phyloP scores from a whole-genome alignment of 345 rosid genomes.

The Rhodamnia argentea region DNA sequence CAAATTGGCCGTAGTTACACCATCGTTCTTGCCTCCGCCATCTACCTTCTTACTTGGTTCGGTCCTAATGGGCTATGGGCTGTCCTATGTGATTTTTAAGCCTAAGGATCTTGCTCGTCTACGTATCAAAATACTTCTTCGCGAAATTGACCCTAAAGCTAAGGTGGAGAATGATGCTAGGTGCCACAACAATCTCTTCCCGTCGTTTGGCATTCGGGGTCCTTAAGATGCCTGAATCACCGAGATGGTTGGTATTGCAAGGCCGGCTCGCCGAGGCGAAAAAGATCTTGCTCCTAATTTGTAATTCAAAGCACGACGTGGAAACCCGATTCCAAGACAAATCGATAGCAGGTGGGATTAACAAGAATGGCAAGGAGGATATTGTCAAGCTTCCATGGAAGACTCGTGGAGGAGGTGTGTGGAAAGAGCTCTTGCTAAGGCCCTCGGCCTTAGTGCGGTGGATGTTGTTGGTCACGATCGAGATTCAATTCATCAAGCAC shows the following conservation, averaged over 20 bases:
- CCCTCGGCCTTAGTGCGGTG: conserved; percentile 43
- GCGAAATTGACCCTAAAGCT: conserved; percentile 53
- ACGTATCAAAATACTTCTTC: conserved; percentile 2
- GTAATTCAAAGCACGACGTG: conserved; percentile 56
- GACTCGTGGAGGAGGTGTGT: conserved; percentile 42
- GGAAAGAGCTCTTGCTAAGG: conserved; percentile 57
- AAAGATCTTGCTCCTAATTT: conserved; percentile 22
- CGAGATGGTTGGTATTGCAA: conserved; percentile 63
- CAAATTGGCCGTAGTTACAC: conserved; percentile 46
- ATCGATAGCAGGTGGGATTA: conserved; percentile 45
- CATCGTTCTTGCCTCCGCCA: conserved; percentile 47
- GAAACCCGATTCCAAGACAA: conserved; percentile 47
- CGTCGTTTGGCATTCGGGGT: conserved; percentile 35
- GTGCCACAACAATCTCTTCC: conserved; percentile 69
- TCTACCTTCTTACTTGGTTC: conserved; percentile 6
- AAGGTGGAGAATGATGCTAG: conserved; percentile 92
- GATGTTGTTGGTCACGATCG: conserved; percentile 56
- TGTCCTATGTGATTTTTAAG: too few species aligned
- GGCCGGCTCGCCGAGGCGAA: conserved; percentile 61
- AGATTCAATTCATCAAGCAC: conserved; percentile 81
- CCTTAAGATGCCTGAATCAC: conserved; percentile 78
- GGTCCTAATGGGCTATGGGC: too few species aligned
- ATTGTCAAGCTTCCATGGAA: conserved; percentile 11
- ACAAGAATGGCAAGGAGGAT: conserved; percentile 28
- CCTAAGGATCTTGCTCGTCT: too few species aligned